Base-by-base conservation (phyloP, 2,329 filamentous ascomycete species). In the Metarhizium anisopliae region DNA sequence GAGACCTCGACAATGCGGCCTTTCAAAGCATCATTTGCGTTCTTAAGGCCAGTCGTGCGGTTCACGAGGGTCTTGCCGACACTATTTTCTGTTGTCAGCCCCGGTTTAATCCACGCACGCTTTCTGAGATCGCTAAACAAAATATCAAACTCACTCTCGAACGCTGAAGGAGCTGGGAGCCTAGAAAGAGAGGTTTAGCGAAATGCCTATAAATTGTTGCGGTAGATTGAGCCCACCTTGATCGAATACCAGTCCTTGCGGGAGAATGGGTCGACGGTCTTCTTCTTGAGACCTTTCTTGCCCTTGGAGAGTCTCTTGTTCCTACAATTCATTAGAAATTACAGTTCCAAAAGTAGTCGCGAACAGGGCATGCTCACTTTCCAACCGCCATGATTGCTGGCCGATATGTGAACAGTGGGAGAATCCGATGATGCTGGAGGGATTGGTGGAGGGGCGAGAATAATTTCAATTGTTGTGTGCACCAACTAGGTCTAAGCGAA, bases 241-340 rank as follows among this genome's bases (percentile, higher is more conserved):
- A 99, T 86, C 72, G 87, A 89, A 82, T 92, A 99, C 90, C 95
- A 97, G 77, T 97, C 94, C 85, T 99, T 99, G 76, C 93, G 89
- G 72, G 92, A 85, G 84, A 97, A 97, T 72, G 94, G 93, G 78
- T 99, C 94, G 70, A 87, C 81, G 72, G 92, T 93, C 82, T 93
- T 93, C 93, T 99, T 97, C 90, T 97, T 97, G 76, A 97, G 84
- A 78, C 94, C 93, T 87, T 99, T 99, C 90, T 97, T 99, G 82
- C 94, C 94, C 86, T 99, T 99, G 67, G 94, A 97, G 83, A 99
- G 86, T 85, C 94, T 91, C 91, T 99, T 99, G 87, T 99, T 99
- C 90, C 87, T 91, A 68, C 43, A 56, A 51, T 49, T 55, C 47
- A 59, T 67, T 58, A 70, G 64, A 55, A 61, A 53, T 25, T 42